Conservation (phyloP, 2,329 filamentous ascomycete species). For the Verticillium albo-atrum region DNA sequence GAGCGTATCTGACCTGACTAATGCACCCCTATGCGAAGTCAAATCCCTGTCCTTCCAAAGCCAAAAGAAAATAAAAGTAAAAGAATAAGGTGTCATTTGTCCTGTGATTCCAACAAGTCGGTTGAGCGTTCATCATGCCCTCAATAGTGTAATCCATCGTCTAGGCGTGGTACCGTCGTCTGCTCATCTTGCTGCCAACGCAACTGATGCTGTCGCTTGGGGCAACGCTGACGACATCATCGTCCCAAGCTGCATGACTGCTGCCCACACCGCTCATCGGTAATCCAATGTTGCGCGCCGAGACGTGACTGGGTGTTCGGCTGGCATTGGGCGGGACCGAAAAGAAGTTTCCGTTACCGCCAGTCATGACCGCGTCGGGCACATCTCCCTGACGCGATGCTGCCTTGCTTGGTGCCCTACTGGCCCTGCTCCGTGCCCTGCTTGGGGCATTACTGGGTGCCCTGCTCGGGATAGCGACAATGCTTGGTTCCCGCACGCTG, state of each 20-base stretch:
- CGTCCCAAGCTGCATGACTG: constrained; percentile 36
- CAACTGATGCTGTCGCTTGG: constrained; percentile 61
- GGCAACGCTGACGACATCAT: constrained; percentile 49
- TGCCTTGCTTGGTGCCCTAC: constrained; percentile 1
- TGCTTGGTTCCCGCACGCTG: constrained; percentile 2
- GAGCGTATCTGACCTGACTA: no score
- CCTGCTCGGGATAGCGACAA: constrained; percentile 6
- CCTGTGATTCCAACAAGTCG: not conserved
- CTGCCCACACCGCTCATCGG: constrained; percentile 36
- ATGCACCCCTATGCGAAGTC: no score
- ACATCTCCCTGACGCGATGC: not conserved
- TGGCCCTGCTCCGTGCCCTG: constrained; percentile 2
- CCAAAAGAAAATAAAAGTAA: no score
- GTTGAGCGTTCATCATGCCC: not conserved
- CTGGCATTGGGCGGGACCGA: constrained; percentile 10
- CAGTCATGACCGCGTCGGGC: not conserved
- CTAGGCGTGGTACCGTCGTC: constrained; percentile 16
- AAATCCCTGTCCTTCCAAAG: no score
- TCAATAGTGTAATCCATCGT: no score
- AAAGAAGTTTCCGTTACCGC: not conserved
- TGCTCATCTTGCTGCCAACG: constrained; percentile 39
- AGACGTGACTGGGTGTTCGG: constrained; percentile 18
- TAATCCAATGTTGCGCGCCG: constrained; percentile 30
- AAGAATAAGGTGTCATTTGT: no score
- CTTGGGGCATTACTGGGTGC: constrained; percentile 5